Conservation (phyloP, 352 stramenopile genomes). For the Vaucheria bursata region DNA sequence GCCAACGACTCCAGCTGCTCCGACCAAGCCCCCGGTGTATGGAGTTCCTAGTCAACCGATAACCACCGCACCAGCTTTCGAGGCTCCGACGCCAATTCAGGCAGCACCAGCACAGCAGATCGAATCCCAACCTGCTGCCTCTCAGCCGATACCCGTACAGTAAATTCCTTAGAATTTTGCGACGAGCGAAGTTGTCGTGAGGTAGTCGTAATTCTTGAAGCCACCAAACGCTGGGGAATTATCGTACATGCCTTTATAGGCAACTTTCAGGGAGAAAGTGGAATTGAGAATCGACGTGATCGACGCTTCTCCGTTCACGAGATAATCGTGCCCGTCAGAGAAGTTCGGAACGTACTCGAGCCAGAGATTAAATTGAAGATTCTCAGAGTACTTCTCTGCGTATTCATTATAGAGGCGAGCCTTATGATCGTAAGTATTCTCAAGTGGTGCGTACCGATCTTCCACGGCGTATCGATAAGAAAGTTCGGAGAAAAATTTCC, state of each 20-base stretch:
- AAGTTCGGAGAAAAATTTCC: background rate
- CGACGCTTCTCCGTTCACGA: background rate
- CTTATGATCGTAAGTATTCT: background rate
- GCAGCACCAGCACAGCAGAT: no score
- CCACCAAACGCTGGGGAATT: background rate
- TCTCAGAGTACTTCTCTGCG: background rate
- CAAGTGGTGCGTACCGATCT: background rate
- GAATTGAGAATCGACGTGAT: background rate
- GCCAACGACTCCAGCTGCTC: no score
- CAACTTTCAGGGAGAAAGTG: background rate
- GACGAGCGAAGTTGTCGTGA: background rate
- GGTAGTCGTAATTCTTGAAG: background rate
- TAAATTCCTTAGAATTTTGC: constrained; percentile 4
- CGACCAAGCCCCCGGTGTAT: no score
- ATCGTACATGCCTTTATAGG: background rate
- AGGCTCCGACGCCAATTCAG: no score
- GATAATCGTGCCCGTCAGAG: background rate
- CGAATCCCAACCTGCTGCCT: no score
- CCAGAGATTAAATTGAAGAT: background rate
- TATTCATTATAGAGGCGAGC: background rate
- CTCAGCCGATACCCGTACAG: no score
- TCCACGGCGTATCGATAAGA: background rate
- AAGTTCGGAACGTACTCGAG: background rate
- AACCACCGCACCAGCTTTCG: no score
- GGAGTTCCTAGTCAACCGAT: no score